These are phyloP conservation scores for Podaxis rugospora DNA, from an alignment of 768 basidiomycete genomes.

Conservation along the genomic window DNA sequence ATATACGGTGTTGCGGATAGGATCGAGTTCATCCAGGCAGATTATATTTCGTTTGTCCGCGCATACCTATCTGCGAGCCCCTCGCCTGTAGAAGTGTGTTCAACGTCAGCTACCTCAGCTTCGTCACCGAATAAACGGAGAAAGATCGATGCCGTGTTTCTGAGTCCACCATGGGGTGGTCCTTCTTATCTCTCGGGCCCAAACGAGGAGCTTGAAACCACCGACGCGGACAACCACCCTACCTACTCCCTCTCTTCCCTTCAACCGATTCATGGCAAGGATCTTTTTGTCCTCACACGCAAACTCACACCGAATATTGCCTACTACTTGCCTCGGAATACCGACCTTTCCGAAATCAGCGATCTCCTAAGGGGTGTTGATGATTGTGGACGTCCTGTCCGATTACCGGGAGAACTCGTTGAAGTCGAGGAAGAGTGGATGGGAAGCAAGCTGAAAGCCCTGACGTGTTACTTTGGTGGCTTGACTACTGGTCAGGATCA, in stretches of 20 bases:
- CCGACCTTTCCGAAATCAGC: conserved; percentile 67
- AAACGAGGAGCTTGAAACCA: not conserved
- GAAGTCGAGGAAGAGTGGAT: conserved; percentile 98
- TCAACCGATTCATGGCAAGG: conserved; percentile 75
- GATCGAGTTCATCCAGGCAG: conserved; percentile 89
- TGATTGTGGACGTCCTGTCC: not conserved
- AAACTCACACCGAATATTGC: conserved; percentile 79
- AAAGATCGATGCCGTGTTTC: conserved; percentile 84
- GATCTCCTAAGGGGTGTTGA: conserved; percentile 18
- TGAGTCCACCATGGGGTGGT: conserved; percentile 97
- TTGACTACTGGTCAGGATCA: conserved; percentile 65
- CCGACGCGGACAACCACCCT: conserved; percentile 31
- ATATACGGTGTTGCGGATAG: conserved; percentile 94
- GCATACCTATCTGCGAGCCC: conserved; percentile 34
- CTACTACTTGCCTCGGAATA: conserved; percentile 86
- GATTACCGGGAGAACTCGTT: conserved; percentile 45
- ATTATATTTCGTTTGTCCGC: conserved; percentile 78
- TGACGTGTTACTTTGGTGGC: conserved; percentile 94
- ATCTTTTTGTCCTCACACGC: conserved; percentile 74
- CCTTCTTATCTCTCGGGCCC: conserved; percentile 57
- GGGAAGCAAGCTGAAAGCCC: conserved; percentile 86
- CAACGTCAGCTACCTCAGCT: not conserved
- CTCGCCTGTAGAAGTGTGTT: conserved; percentile 9
- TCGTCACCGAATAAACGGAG: conserved; percentile 23
- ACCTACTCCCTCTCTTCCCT: conserved; percentile 70